Conservation (phyloP, 1,284 basidiomycete species). For the Pseudozyma tsukubaensis region DNA sequence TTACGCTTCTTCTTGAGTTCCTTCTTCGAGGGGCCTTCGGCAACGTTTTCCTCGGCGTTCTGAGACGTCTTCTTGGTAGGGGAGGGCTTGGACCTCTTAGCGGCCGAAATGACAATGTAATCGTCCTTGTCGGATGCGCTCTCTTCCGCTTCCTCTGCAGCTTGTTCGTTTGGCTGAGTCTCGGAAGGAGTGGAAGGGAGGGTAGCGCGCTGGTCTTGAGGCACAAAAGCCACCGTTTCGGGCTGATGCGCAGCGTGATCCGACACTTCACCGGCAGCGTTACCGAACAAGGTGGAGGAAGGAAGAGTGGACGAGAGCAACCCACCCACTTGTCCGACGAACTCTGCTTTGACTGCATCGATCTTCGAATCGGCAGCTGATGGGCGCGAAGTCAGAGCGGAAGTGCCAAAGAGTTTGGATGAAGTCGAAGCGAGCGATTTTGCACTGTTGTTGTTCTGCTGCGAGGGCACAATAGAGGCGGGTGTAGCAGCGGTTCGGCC, state of each 20-base stretch:
- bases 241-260: slow-evolving; percentile 2
- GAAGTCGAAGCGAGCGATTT: slow-evolving; percentile 13
- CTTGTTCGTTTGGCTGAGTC: neutral
- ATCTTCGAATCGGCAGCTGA: neutral
- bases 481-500: slow-evolving; percentile 7
- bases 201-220: neutral
- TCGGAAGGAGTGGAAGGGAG: neutral
- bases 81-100: slow-evolving; percentile 16
- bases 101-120: slow-evolving; percentile 35
- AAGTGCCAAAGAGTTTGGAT: slow-evolving; percentile 33
- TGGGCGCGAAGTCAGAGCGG: neutral
- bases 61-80: slow-evolving; percentile 11
- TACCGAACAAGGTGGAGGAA: neutral
- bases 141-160: slow-evolving; percentile 1
- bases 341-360: slow-evolving; percentile 35
- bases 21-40: slow-evolving; percentile 14
- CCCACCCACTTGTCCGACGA: slow-evolving; percentile 17
- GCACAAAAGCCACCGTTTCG: slow-evolving; percentile 6
- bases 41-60: neutral
- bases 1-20: slow-evolving; percentile 43
- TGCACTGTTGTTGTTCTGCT: no score
- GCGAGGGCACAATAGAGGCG: slow-evolving; percentile 4
- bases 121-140: slow-evolving; percentile 29
- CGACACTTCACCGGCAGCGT: slow-evolving; percentile 4
- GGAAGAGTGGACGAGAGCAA: slow-evolving; percentile 9